These are phyloP conservation scores for Tylopilus plumbeoviolaceoides DNA, from an alignment of 768 basidiomycete genomes.

Conservation along the genomic window DNA sequence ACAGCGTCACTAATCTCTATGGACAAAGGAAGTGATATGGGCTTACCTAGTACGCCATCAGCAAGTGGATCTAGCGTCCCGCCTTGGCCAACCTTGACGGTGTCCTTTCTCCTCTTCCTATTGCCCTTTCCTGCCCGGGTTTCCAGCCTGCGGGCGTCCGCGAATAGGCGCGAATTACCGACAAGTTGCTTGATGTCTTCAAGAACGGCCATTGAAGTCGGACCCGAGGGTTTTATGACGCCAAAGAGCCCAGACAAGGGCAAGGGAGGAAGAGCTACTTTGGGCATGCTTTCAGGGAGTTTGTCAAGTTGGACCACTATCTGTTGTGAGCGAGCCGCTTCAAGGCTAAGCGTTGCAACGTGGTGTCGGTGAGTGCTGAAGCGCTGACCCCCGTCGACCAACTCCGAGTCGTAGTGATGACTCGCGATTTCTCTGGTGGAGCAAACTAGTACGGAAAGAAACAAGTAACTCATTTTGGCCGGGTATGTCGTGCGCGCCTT, in stretches of 20 bases:
- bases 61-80: conserved; percentile 97
- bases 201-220: conserved; percentile 87
- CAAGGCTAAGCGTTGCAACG: too few species aligned
- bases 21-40: not conserved
- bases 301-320: too few species aligned
- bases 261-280: conserved; percentile 44
- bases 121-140: conserved; percentile 46
- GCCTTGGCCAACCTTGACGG: conserved; percentile 85
- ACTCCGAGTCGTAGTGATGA: too few species aligned
- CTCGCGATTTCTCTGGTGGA: too few species aligned
- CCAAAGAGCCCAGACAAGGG: conserved; percentile 85
- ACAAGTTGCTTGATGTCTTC: conserved; percentile 83
- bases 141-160: conserved; percentile 52
- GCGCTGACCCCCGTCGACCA: too few species aligned
- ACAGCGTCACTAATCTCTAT: not conserved
- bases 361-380: too few species aligned
- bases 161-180: conserved; percentile 72
- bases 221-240: conserved; percentile 87
- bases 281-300: conserved; percentile 52
- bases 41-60: conserved; percentile 85
- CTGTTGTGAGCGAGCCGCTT: too few species aligned
- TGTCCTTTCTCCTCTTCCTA: conserved; percentile 35
- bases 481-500: too few species aligned
- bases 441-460: too few species aligned
- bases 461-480: too few species aligned